phyloP scores from a whole-genome alignment of 2,329 filamentous ascomycete genomes.

The Apiospora phragmitis region DNA sequence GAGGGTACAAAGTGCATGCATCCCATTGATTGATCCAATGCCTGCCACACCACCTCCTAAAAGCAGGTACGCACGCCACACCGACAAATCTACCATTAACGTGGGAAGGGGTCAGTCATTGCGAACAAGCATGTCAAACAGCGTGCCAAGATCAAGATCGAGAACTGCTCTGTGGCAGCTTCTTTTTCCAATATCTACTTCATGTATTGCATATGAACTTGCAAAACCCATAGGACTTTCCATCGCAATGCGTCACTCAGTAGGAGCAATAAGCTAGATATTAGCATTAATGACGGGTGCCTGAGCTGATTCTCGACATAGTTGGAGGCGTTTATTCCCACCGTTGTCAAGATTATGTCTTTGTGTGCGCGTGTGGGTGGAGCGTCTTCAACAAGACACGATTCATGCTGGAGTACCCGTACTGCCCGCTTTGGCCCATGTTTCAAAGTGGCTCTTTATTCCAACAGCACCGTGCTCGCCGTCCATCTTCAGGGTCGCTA shows the following conservation, averaged over 20 bases:
- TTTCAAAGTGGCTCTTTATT: constrained; percentile 7
- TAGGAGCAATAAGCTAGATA: neutral
- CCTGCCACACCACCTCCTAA: constrained; percentile 4
- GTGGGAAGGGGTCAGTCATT: neutral
- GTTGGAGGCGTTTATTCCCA: neutral
- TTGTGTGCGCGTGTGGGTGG: neutral
- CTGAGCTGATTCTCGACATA: neutral
- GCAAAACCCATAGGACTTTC: neutral
- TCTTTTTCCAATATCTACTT: neutral
- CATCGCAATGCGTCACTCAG: neutral
- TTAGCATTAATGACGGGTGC: neutral
- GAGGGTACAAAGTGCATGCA: neutral
- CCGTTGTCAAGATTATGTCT: neutral
- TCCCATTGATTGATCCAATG: neutral
- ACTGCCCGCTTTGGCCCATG: constrained; percentile 5
- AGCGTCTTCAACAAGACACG: neutral
- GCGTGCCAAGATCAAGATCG: neutral
- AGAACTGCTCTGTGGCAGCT: neutral
- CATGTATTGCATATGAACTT: neutral
- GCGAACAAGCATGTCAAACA: neutral
- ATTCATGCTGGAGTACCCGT: constrained; percentile 7
- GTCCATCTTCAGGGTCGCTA: neutral
- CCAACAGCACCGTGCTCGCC: neutral
- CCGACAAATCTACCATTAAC: constrained; percentile 5
- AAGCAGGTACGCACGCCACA: constrained; percentile 6